Evolutionary conservation across 768 basidiomycete species (phyloP), one percentile per base, ranked within the genome.

Genomic region (Kwoniella bestiolae): DNA sequence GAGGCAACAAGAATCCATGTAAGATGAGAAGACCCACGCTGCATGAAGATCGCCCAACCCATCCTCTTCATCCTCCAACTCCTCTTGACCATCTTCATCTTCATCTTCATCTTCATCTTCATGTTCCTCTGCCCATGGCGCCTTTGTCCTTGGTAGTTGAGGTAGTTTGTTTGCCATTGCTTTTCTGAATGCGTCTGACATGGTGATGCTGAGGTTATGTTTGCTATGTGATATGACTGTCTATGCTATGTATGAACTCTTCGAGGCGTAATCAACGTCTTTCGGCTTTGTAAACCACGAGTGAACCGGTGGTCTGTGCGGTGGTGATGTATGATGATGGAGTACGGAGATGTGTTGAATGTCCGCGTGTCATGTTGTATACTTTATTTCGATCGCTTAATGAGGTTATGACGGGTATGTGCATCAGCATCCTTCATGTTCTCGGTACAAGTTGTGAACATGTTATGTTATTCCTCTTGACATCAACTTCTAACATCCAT

Each of bases 41-140:
- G 64, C 56, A 25, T 56, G 63, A 14, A 93, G 82, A 3, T 85
- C 82, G 26, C 87, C 86, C n/a, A 93, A 74, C 2, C 83, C 82
- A 72, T 91, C 79, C n/a, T 89, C 64, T 88, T 92, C 75, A 83
- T 92, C 65, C 88, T 90, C 1, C 84, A 91, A 75, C 84, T 92
- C 84, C 78, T 91, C 58, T 21, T 38, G 60, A 89, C 91, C 75
- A 83, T 92, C 64, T 88, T 91, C 1, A 84, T 91, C 75, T 6
- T 53, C n/a, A n/a, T 92, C 84, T 78, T 91, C 58, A 12, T 38
- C 60, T 89, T 91, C 75, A 83, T 92, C 64, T 88, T 91, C 1
- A 84, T 91, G 75, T 6, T 53, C 63, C 2, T 65, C 63, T 0
- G 78, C 77, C 80, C 80, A 81, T 1, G 80, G 80, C 35, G 78